Conservation (phyloP, 169 alveolate species). For the Cryptosporidium felis region DNA sequence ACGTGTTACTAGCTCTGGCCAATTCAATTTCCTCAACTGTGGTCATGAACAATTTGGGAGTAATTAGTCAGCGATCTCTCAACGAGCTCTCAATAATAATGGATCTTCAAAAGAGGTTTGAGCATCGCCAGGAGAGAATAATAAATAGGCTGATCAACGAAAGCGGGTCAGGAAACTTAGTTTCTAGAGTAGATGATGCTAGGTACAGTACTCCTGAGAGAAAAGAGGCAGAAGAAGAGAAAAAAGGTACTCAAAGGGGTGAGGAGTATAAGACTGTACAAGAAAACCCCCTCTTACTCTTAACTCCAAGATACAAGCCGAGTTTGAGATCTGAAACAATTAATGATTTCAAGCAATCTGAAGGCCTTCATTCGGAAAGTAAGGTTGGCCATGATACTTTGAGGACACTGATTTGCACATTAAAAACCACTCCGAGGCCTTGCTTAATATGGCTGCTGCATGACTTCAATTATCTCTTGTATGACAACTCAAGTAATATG, state of each 20-base stretch:
- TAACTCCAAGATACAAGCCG: constrained; percentile 68
- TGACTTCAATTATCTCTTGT: constrained; percentile 56
- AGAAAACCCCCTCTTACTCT: constrained; percentile 32
- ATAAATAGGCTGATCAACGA: constrained; percentile 14
- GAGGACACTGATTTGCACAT: constrained; percentile 39
- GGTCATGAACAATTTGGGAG: constrained; percentile 52
- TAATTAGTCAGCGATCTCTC: constrained; percentile 42
- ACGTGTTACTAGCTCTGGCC: constrained; percentile 28
- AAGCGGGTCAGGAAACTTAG: not conserved
- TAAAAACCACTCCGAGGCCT: constrained; percentile 66
- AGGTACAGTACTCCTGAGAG: not conserved
- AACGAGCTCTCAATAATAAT: not conserved
- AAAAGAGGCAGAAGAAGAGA: not conserved
- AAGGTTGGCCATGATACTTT: not conserved
- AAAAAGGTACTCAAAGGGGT: not conserved
- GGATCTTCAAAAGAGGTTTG: constrained; percentile 45
- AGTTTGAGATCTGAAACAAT: constrained; percentile 7
- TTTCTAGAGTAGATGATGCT: not conserved
- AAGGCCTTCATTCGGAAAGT: not conserved
- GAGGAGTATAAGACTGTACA: not conserved
- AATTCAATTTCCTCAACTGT: constrained; percentile 55
- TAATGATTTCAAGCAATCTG: not conserved
- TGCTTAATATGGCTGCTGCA: constrained; percentile 32
- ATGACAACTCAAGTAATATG: constrained; percentile 47
- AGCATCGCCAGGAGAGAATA: constrained; percentile 9